Conservation (phyloP, 192 early-diverging fungal species). For the Backusella westeae region DNA sequence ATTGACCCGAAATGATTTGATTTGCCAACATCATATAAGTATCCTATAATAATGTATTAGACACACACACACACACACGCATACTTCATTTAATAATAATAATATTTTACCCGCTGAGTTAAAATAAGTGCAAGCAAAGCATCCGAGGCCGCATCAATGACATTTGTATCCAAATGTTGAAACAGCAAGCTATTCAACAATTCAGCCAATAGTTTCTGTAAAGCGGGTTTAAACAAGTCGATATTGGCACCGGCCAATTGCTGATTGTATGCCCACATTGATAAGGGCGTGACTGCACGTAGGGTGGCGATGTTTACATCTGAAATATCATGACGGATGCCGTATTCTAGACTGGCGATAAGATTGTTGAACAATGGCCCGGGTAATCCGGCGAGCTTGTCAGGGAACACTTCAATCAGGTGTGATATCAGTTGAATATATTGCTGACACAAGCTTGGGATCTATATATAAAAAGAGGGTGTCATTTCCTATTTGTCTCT, state of each 20-base stretch:
- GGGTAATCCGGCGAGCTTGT: slow-evolving; percentile 52
- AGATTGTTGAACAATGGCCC: slow-evolving; percentile 49
- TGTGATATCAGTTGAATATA: slow-evolving; percentile 66
- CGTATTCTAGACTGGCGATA: slow-evolving; percentile 61
- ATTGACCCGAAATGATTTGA: slow-evolving; percentile 50
- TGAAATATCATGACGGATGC: slow-evolving; percentile 55
- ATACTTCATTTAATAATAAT: neutral
- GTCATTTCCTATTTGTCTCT: neutral
- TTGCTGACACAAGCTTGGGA: slow-evolving; percentile 59
- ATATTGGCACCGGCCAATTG: slow-evolving; percentile 32
- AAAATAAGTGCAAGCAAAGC: slow-evolving; percentile 58
- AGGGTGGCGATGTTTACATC: slow-evolving; percentile 59
- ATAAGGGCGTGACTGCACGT: slow-evolving; percentile 62
- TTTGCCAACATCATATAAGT: slow-evolving; percentile 50
- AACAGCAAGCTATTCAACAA: slow-evolving; percentile 59
- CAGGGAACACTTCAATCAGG: slow-evolving; percentile 64
- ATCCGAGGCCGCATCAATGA: slow-evolving; percentile 61
- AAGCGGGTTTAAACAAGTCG: slow-evolving; percentile 31
- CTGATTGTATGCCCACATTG: slow-evolving; percentile 50
- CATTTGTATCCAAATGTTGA: slow-evolving; percentile 57
- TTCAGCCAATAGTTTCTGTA: slow-evolving; percentile 54
- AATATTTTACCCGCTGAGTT: slow-evolving; percentile 39
- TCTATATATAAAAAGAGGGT: slow-evolving; percentile 29
- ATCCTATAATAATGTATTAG: slow-evolving; percentile 18
- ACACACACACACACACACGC: no score